Evolutionary conservation across 352 stramenopile genomes (phyloP).

Genomic region (Peronospora farinosa): DNA sequence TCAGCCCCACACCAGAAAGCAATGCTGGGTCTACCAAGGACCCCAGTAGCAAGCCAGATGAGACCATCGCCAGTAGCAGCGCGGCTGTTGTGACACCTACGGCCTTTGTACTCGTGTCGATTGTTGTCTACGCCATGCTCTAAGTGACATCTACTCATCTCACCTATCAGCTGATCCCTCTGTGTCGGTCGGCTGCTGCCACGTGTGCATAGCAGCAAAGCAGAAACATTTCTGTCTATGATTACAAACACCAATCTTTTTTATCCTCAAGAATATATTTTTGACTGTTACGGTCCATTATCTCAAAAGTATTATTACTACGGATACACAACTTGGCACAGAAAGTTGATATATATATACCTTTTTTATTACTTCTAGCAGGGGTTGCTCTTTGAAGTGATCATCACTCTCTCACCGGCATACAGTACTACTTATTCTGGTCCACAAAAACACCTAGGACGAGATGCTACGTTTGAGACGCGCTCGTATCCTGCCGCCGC

Average conservation of each 20-base stretch:
- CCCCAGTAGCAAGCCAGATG: slow-evolving; percentile 8
- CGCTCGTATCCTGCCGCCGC: slow-evolving; percentile 3
- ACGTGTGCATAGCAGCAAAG: not conserved
- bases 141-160: slow-evolving; percentile 23
- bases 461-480: slow-evolving; percentile 24
- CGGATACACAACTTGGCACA: too few relatives aligned
- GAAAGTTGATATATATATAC: too few relatives aligned
- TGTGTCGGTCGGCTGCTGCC: slow-evolving; percentile 6
- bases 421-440: not conserved
- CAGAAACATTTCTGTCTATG: too few relatives aligned
- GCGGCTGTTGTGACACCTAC: slow-evolving; percentile 21
- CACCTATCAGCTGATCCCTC: slow-evolving; percentile 2
- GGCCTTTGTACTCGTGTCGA: slow-evolving; percentile 24
- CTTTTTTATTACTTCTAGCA: too few relatives aligned
- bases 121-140: slow-evolving; percentile 31
- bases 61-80: slow-evolving; percentile 22
- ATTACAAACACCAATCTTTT: too few relatives aligned
- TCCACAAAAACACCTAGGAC: too few relatives aligned
- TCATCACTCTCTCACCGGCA: not conserved
- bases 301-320: too few relatives aligned
- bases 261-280: not conserved
- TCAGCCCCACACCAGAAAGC: slow-evolving; percentile 8
- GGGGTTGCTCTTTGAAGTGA: too few relatives aligned
- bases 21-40: slow-evolving; percentile 13
- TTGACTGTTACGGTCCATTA: too few relatives aligned